phyloP scores from a whole-genome alignment of 1,284 basidiomycete species.

The Schizophyllum amplum region DNA sequence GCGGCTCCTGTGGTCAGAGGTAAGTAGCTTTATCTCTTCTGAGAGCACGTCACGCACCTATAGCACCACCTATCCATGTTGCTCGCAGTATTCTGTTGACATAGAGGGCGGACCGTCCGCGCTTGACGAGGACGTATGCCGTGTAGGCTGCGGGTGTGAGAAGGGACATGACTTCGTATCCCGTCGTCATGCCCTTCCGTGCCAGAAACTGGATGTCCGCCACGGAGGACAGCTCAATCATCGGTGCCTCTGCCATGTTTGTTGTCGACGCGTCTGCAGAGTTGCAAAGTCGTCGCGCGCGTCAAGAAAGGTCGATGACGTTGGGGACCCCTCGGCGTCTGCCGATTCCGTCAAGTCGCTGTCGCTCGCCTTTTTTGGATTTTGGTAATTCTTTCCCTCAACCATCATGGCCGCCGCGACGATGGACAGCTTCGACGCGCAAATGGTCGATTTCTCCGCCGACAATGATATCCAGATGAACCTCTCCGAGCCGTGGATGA shows the following conservation, averaged over 20 bases:
- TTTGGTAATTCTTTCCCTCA: neutral
- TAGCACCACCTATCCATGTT: constrained; percentile 59
- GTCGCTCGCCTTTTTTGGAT: neutral
- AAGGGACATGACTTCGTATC: constrained; percentile 57
- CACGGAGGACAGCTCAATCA: neutral
- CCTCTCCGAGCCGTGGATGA: constrained; percentile 45
- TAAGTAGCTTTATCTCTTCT: neutral
- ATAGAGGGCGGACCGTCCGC: constrained; percentile 43
- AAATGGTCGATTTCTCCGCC: constrained; percentile 57
- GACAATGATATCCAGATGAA: constrained; percentile 62
- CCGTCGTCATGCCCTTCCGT: constrained; percentile 52
- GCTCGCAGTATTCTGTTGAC: constrained; percentile 56
- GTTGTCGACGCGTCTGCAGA: neutral
- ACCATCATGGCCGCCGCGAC: constrained; percentile 29
- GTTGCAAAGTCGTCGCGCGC: neutral
- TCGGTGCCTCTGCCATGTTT: neutral
- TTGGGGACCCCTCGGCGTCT: too few species aligned
- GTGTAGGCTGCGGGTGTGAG: constrained; percentile 52
- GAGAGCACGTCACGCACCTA: too few species aligned
- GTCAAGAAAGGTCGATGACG: too few species aligned
- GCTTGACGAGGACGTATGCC: constrained; percentile 41
- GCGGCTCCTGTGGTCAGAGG: neutral
- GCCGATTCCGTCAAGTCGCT: too few species aligned
- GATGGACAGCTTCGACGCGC: constrained; percentile 53
- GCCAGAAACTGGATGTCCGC: constrained; percentile 44